These are phyloP conservation scores for Geotrichum bryndzae DNA, from an alignment of 1,139 yeast species.

Conservation along the genomic window DNA sequence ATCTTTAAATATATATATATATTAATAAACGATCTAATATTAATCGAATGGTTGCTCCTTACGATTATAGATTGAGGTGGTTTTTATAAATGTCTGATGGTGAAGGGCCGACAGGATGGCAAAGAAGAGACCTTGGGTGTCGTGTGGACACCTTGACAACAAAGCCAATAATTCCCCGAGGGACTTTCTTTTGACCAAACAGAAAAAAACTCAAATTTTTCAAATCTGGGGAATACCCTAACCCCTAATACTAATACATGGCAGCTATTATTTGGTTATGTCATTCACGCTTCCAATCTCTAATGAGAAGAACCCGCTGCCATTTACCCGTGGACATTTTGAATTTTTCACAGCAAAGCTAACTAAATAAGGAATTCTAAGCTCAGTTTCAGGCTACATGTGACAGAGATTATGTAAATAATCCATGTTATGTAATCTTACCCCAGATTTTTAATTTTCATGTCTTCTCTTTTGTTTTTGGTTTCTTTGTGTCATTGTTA, in stretches of 20 bases:
- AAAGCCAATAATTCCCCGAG: neutral
- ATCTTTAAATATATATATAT: too few relatives aligned
- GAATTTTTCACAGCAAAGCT: neutral
- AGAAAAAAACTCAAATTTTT: neutral
- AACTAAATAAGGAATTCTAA: neutral
- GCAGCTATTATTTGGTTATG: neutral
- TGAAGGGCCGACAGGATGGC: too few relatives aligned
- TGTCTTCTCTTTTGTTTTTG: neutral
- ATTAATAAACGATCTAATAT: too few relatives aligned
- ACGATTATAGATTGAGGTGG: too few relatives aligned
- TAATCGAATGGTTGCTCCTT: too few relatives aligned
- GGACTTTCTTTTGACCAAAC: neutral
- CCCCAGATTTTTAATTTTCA: conserved; percentile 13
- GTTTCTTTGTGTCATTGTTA: neutral
- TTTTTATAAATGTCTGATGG: too few relatives aligned
- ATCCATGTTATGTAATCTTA: conserved; percentile 27
- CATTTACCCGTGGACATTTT: neutral
- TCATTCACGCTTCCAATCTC: neutral
- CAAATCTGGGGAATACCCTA: conserved; percentile 13
- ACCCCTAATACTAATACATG: neutral
- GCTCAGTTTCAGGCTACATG: neutral
- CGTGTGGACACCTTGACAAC: neutral
- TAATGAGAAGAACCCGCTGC: neutral
- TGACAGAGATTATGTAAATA: conserved; percentile 2
- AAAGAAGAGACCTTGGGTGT: neutral